Percentiles rank a stretch among this genome's conserved stretches.
Evolutionary conservation across 306 rosid species (phyloP).

Genomic region (Cicer judaicum): DNA sequence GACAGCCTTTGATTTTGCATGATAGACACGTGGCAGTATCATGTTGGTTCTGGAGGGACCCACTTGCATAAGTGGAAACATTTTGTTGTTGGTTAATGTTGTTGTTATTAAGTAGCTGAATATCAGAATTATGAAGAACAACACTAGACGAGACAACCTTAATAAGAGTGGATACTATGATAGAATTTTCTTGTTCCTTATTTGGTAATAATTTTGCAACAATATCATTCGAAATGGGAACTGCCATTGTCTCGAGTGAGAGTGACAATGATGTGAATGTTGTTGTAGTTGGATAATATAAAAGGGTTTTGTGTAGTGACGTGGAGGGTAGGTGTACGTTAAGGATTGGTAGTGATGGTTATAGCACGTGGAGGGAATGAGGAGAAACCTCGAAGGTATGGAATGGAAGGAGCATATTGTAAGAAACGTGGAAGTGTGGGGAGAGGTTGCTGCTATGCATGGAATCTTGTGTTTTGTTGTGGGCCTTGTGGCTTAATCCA

Average conservation of each 20-base stretch:
- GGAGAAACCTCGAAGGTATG: not conserved
- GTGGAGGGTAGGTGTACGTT: constrained; percentile 7
- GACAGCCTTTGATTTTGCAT: constrained; percentile 52
- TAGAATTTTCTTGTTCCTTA: constrained; percentile 54
- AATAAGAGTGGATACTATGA: constrained; percentile 62
- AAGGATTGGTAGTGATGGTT: constrained; percentile 5
- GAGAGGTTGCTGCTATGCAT: not conserved
- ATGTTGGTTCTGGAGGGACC: constrained; percentile 10
- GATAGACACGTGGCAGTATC: constrained; percentile 42
- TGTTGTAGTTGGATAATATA: not conserved
- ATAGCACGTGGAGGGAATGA: constrained; percentile 29
- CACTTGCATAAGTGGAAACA: not conserved
- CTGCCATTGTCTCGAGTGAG: not conserved
- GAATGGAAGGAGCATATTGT: not conserved
- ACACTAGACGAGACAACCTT: constrained; percentile 47
- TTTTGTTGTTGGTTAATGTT: not conserved
- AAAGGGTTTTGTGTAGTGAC: not conserved
- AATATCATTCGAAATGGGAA: constrained; percentile 3
- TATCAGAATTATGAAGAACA: not conserved
- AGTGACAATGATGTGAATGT: not conserved
- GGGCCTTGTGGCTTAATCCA: not conserved
- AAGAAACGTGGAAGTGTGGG: constrained; percentile 37
- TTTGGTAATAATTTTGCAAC: not conserved
- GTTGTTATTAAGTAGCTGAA: not conserved
- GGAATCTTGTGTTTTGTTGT: not conserved